phyloP scores from a whole-genome alignment of 2,329 filamentous ascomycete species.

The Arthroderma sp. region DNA sequence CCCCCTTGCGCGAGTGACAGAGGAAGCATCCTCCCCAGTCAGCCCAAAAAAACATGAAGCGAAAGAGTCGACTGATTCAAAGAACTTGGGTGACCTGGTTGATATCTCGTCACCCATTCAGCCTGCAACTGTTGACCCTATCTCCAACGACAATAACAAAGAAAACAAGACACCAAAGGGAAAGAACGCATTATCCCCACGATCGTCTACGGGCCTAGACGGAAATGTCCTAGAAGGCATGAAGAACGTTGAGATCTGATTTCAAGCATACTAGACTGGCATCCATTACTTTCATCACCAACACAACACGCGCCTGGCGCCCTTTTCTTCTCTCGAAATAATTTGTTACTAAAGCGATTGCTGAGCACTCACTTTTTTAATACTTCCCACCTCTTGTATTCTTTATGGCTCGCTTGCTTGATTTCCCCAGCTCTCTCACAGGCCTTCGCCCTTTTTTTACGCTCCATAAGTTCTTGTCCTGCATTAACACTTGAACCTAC shows the following conservation, averaged over 20 bases:
- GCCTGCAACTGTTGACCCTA: not conserved
- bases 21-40: conserved; percentile 29
- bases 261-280: no score
- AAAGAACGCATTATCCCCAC: conserved; percentile 18
- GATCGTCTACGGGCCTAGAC: conserved; percentile 20
- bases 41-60: conserved; percentile 22
- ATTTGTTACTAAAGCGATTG: no score
- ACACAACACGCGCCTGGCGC: no score
- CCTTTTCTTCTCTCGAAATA: no score
- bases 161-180: conserved; percentile 11
- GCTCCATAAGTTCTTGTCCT: not conserved
- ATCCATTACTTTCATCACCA: no score
- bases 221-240: conserved; percentile 32
- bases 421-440: not conserved
- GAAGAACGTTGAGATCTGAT: conserved; percentile 29
- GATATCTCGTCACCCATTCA: conserved; percentile 24
- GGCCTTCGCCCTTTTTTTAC: not conserved
- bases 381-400: conserved; percentile 2
- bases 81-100: conserved; percentile 27
- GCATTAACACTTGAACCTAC: not conserved
- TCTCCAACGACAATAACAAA: not conserved
- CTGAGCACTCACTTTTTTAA: not conserved
- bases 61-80: conserved; percentile 17
- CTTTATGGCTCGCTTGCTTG: not conserved
- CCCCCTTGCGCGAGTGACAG: conserved; percentile 34